Evolutionary conservation across 2,329 filamentous ascomycete species (phyloP).

Genomic region (Aspergillus transmontanensis): DNA sequence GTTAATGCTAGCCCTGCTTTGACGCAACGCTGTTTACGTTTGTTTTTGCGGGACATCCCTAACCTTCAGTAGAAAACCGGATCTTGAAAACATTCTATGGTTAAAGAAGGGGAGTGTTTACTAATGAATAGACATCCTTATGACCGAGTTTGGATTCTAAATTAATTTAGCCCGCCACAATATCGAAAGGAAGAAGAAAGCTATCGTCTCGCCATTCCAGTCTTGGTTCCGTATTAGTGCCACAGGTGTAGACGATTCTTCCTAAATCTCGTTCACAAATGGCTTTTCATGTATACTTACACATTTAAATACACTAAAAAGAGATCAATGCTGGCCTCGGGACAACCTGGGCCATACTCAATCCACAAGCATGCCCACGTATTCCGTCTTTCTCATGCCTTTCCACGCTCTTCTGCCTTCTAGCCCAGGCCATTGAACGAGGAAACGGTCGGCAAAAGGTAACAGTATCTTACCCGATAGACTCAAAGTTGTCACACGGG

Average conservation of each 20-base stretch:
- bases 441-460: conserved; percentile 71
- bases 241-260: not conserved
- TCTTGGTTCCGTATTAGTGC: not conserved
- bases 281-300: not conserved
- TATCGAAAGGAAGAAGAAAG: not conserved
- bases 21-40: not conserved
- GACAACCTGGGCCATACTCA: conserved; percentile 19
- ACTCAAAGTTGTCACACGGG: conserved; percentile 78
- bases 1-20: not conserved
- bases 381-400: conserved; percentile 42
- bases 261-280: not conserved
- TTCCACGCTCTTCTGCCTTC: conserved; percentile 48
- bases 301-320: not conserved
- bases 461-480: conserved; percentile 78
- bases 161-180: not conserved
- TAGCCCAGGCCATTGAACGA: conserved; percentile 78
- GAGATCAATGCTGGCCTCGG: not conserved
- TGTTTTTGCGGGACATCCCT: not conserved
- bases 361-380: conserved; percentile 41
- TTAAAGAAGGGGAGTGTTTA: not conserved
- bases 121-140: not conserved
- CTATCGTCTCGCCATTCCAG: not conserved
- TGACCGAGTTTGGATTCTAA: not conserved
- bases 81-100: not conserved
- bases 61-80: too few relatives aligned